Evolutionary conservation across 352 stramenopile genomes (phyloP), one percentile per base, ranked within the genome.

Genomic region (Pythium aristosporum): DNA sequence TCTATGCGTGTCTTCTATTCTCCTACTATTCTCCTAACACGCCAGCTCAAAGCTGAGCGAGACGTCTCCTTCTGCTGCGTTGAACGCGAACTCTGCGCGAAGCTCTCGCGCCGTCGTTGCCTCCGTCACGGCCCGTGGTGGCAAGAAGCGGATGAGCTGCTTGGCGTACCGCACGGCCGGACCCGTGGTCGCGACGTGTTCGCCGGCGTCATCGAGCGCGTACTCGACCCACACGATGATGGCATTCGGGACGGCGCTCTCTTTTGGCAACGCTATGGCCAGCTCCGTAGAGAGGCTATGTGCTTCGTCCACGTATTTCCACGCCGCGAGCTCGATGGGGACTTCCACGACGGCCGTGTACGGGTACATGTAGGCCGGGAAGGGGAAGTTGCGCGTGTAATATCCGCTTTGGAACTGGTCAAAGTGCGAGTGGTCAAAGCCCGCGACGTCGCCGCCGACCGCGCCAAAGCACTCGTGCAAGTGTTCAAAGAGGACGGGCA

Each of bases 361-460:
- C 55, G 75, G 72, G 58, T 94, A 94, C 85, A 94, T 94, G 68
- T 90, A 92, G 13, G 68, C 78, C 3, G 85, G 85, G 73, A 92
- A 92, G 1, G 85, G 85, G 60, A 92, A 94, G 65, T 89, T 88
- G 61, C 81, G 82, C 49, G 63, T 72, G 58, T 85, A 86, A 65
- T 91, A 89, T 41, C 75, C 74, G 57, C 77, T 74, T 58, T 91
- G 82, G 61, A 90, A 88, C 60, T 78, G 75, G 55, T 94, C 85
- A 43, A 92, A 94, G 53, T 66, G 77, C 32, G 71, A 70, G 72
- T 92, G 85, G 52, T 94, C 79, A 57, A 85, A 92, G 36, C 85
- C 85, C 3, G 79, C 78, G 34, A 91, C 85, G 49, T 81, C 72
- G 18, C 61, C 61, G 8, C 76, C 80, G 7, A 94, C 82, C 5